These are phyloP conservation scores for Sicyos baderoa DNA, from an alignment of 306 rosid species.

Conservation along the genomic window DNA sequence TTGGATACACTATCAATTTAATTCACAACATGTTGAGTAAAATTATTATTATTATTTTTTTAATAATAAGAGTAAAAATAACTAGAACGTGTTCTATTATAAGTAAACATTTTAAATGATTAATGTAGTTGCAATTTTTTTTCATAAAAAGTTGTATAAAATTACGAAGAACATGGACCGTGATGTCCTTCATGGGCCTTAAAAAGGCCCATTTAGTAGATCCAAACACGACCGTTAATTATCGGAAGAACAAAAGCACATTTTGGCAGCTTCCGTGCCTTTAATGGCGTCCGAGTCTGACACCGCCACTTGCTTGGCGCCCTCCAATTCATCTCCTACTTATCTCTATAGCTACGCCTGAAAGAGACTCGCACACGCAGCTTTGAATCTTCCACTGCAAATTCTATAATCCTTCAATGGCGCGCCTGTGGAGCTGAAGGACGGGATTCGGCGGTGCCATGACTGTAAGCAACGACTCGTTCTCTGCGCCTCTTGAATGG, in stretches of 20 bases:
- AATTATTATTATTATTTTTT: too few relatives aligned
- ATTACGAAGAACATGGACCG: too few relatives aligned
- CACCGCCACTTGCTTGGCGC: not conserved
- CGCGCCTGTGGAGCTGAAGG: not conserved
- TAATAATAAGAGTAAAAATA: not conserved
- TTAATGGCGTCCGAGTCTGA: slow-evolving; percentile 12
- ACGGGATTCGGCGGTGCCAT: slow-evolving; percentile 7
- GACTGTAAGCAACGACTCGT: slow-evolving; percentile 29
- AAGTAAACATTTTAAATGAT: not conserved
- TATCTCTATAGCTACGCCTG: not conserved
- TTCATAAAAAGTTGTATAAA: too few relatives aligned
- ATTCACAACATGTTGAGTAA: too few relatives aligned
- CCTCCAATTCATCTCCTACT: not conserved
- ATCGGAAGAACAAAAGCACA: too few relatives aligned
- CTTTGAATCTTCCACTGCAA: not conserved
- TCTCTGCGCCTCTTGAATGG: slow-evolving; percentile 27
- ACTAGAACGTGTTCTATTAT: not conserved
- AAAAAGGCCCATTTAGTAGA: not conserved
- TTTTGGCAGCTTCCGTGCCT: not conserved
- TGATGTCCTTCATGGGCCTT: not conserved
- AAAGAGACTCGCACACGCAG: not conserved
- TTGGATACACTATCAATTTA: too few relatives aligned
- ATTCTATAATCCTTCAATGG: not conserved
- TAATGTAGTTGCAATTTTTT: too few relatives aligned
- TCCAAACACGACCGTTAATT: not conserved